These are phyloP conservation scores for Hypholoma fasciculare DNA, from an alignment of 768 basidiomycete species.

Conservation along the genomic window DNA sequence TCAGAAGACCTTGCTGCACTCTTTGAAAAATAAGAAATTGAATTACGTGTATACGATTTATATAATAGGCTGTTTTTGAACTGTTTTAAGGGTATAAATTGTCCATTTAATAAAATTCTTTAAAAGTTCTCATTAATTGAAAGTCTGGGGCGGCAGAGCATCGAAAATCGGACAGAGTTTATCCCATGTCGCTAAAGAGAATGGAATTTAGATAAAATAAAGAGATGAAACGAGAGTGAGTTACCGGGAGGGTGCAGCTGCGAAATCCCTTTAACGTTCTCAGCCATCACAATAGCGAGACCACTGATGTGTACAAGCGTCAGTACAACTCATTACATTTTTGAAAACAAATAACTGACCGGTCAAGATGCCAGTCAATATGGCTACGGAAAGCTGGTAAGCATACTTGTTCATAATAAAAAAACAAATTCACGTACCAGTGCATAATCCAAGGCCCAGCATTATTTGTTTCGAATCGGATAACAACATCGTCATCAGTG, in stretches of 20 bases:
- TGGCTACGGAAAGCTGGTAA: slow-evolving; percentile 5
- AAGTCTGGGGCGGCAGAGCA: not conserved
- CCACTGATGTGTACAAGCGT: slow-evolving; percentile 10
- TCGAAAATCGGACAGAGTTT: not conserved
- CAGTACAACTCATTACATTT: too few species aligned
- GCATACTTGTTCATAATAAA: not conserved
- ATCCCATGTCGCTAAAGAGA: not conserved
- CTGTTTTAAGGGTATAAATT: not conserved
- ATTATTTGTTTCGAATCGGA: slow-evolving; percentile 64
- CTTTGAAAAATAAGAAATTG: too few species aligned
- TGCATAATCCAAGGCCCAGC: slow-evolving; percentile 52
- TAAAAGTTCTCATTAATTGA: not conserved
- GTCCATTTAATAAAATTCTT: not conserved
- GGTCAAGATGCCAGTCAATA: slow-evolving; percentile 46
- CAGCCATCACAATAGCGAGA: slow-evolving; percentile 34
- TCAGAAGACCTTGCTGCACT: too few species aligned
- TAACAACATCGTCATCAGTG: slow-evolving; percentile 37
- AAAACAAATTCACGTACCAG: slow-evolving; percentile 19
- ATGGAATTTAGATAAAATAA: not conserved
- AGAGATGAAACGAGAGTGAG: not conserved
- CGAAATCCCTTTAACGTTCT: slow-evolving; percentile 1
- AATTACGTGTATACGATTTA: too few species aligned
- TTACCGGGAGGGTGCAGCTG: not conserved
- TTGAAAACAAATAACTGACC: slow-evolving; percentile 17
- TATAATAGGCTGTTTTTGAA: not conserved